Evolutionary conservation across 148 eudicot genomes (phyloP).

Genomic region (Vaccinium vitisidaea): DNA sequence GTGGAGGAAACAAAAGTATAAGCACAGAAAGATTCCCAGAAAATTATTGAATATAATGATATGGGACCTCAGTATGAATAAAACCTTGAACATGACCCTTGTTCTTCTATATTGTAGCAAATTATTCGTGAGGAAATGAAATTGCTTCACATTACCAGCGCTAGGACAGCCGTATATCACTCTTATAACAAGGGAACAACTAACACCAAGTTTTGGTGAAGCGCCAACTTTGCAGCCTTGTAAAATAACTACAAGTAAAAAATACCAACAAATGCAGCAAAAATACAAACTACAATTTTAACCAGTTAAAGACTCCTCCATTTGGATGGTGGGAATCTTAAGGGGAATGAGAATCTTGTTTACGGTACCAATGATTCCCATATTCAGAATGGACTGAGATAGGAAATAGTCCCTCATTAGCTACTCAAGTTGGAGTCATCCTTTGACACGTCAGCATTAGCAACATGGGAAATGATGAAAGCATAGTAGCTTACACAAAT

Average conservation of each 20-base stretch:
- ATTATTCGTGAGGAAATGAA: neutral
- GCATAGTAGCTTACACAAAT: neutral
- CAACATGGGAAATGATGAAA: neutral
- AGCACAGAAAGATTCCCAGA: neutral
- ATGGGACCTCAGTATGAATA: neutral
- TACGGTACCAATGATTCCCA: neutral
- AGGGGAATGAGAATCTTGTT: neutral
- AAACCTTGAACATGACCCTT: neutral
- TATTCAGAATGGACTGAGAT: neutral
- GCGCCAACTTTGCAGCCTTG: neutral
- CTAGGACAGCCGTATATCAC: neutral
- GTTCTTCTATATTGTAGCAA: neutral
- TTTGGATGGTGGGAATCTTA: neutral
- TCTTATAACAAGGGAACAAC: neutral
- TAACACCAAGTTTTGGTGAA: neutral
- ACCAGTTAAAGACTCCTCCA: neutral
- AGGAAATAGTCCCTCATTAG: neutral
- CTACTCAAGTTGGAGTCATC: neutral
- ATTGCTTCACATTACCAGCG: neutral
- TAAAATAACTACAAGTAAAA: neutral
- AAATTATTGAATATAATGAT: neutral
- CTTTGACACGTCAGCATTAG: neutral
- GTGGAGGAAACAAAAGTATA: conserved; percentile 20
- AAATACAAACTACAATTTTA: neutral
- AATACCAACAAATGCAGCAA: neutral